Percentiles rank a stretch among this genome's conserved stretches.
Conservation (phyloP, 2,329 filamentous ascomycete species). For the Aaosphaeria pasadenensis region DNA sequence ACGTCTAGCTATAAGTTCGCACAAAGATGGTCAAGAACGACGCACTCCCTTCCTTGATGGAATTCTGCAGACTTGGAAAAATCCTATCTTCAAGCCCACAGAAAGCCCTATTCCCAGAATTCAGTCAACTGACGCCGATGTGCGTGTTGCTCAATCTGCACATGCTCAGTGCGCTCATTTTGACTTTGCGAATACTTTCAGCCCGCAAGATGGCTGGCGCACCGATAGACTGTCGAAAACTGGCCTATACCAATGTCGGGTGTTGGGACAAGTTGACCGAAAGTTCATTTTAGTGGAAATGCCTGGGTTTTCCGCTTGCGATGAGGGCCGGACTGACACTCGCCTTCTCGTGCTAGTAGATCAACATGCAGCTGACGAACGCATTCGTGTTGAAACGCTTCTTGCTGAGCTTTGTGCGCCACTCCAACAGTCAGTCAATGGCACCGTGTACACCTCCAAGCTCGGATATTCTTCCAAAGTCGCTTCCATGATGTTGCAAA, state of each 20-base stretch:
- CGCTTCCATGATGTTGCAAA: conserved; percentile 37
- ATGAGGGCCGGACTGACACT: background rate
- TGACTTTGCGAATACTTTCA: background rate
- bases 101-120: conserved; percentile 43
- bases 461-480: conserved; percentile 30
- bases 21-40: background rate
- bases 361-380: conserved; percentile 93
- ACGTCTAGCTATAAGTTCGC: background rate
- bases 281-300: conserved; percentile 82
- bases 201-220: background rate
- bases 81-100: conserved; percentile 56
- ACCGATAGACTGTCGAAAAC: conserved; percentile 56
- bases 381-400: conserved; percentile 73
- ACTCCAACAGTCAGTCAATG: conserved; percentile 7
- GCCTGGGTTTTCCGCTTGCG: no score
- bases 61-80: conserved; percentile 60
- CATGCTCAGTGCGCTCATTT: conserved; percentile 23
- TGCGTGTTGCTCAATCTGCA: conserved; percentile 6
- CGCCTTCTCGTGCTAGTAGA: conserved; percentile 71
- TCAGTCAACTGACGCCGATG: conserved; percentile 17
- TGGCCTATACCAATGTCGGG: conserved; percentile 49
- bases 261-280: conserved; percentile 80
- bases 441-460: conserved; percentile 22
- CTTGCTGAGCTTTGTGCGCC: conserved; percentile 55
- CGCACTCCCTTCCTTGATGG: conserved; percentile 55